A percentile compares a stretch with the other conserved stretches of the same genome.
Conservation (phyloP, 2,329 filamentous ascomycete genomes). For the Leptosphaerulina australis region DNA sequence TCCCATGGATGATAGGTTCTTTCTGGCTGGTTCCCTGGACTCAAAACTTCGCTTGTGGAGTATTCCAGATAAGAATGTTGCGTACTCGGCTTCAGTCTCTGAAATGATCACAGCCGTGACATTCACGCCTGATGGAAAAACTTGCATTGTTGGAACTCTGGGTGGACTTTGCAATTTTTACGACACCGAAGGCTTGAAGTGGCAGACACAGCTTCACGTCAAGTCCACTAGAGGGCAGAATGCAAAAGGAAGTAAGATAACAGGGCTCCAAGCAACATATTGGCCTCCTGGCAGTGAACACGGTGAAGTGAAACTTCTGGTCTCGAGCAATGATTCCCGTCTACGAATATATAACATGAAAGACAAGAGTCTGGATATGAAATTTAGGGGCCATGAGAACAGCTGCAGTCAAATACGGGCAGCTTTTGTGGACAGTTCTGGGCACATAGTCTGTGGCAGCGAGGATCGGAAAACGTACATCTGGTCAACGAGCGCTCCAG, state of each 20-base stretch:
- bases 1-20: conserved; percentile 93
- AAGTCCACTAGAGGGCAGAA: conserved; percentile 90
- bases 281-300: conserved; percentile 63
- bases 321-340: conserved; percentile 94
- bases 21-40: conserved; percentile 90
- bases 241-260: conserved; percentile 96
- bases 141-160: conserved; percentile 84
- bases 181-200: conserved; percentile 87
- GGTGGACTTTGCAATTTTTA: conserved; percentile 88
- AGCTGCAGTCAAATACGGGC: conserved; percentile 88
- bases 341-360: conserved; percentile 87
- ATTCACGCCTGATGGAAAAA: conserved; percentile 90
- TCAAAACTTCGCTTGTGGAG: conserved; percentile 90
- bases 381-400: conserved; percentile 92
- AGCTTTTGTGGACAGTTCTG: conserved; percentile 83
- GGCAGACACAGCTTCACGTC: conserved; percentile 87
- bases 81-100: conserved; percentile 75
- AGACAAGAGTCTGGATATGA: conserved; percentile 83
- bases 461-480: conserved; percentile 91
- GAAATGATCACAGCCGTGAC: conserved; percentile 94
- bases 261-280: conserved; percentile 79
- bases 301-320: conserved; percentile 78
- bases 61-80: conserved; percentile 93
- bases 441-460: conserved; percentile 88
- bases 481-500: conserved; percentile 72